A percentile compares a stretch with the other conserved stretches of the same genome.
phyloP scores from a whole-genome alignment of 371 early-diverging fungal species.

The Lichtheimia ramosa region DNA sequence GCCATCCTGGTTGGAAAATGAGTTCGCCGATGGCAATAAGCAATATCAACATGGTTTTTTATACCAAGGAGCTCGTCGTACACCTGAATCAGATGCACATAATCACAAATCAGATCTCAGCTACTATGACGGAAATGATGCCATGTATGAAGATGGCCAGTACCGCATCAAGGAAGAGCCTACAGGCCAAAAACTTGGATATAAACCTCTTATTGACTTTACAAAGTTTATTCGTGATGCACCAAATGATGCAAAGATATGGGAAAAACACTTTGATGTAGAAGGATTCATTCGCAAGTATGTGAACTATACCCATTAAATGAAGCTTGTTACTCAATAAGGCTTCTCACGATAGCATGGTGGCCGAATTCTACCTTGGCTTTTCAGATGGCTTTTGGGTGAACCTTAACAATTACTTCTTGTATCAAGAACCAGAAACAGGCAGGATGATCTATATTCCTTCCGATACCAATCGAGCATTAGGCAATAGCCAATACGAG shows the following conservation, averaged over 20 bases:
- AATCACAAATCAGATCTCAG: slow-evolving; percentile 11
- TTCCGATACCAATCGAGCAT: slow-evolving; percentile 3
- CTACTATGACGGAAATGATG: slow-evolving; percentile 20
- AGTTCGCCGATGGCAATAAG: slow-evolving; percentile 13
- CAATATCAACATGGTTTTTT: slow-evolving; percentile 11
- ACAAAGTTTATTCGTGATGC: slow-evolving; percentile 22
- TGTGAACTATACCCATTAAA: not conserved
- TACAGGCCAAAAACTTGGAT: not conserved
- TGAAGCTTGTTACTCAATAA: not conserved
- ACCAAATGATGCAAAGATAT: slow-evolving; percentile 4
- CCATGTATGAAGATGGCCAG: slow-evolving; percentile 3
- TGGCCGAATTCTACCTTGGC: slow-evolving; percentile 19
- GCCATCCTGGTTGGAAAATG: slow-evolving; percentile 16
- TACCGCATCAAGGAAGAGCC: slow-evolving; percentile 13
- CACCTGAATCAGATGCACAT: not conserved
- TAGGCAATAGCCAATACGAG: slow-evolving; percentile 2
- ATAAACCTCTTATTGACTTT: slow-evolving; percentile 10
- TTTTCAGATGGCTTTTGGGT: slow-evolving; percentile 14
- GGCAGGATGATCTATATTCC: slow-evolving; percentile 9
- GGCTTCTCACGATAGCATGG: slow-evolving; percentile 17
- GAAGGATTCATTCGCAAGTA: slow-evolving; percentile 21
- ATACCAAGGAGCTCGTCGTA: slow-evolving; percentile 16
- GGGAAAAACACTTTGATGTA: slow-evolving; percentile 15
- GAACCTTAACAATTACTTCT: slow-evolving; percentile 23
- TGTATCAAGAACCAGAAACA: slow-evolving; percentile 14